Evolutionary conservation across 1,284 basidiomycete genomes (phyloP), one percentile per base, ranked within the genome.

Genomic region (Coniferiporia weirii): DNA sequence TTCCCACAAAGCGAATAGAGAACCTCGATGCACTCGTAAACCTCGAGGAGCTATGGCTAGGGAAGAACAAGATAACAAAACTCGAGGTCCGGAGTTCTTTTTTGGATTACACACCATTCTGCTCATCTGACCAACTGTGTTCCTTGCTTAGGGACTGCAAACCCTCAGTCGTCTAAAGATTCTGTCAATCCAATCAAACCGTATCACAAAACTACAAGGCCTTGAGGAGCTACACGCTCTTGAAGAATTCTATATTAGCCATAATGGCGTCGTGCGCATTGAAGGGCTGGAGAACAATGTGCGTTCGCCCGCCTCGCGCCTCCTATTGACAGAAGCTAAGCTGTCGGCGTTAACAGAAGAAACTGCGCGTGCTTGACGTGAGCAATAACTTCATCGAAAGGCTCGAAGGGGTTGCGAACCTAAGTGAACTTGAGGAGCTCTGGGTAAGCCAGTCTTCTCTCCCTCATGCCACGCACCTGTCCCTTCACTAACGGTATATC

Each of bases 41-140:
- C 62, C 75, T 99, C 8, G 91, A 95, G 64, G 95, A 98, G 66
- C 77, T 99, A 1, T 99, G 96, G 95, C 74, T 98, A 3, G 96
- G 96, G 9, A 99, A 99, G 78, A 99, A 99, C 73, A 98, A 98
- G 75, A 93, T 99, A 63, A 75, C 87, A 3, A 86, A 84, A 70
- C 79, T 99, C 0, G 89, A 96, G 77, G 93, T 90, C 61, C 40
- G 71, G 27, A n/a, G n/a, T n/a, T 27, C 34, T 61, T 40, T 43
- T 27, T 65, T 13, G 19, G 46, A 40, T 40, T 49, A 35, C 57
- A 36, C n/a, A 44, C 46, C 64, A 9, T 46, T 65, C 15, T 50
- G 44, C 45, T 61, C 57, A 67, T 38, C 61, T 38, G 36, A 48
- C 60, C 43, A 45, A 67, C 36, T 56, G 62, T 62, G 40, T 61